Evolutionary conservation across 768 basidiomycete genomes (phyloP).

Genomic region (Exidia glandulosa): DNA sequence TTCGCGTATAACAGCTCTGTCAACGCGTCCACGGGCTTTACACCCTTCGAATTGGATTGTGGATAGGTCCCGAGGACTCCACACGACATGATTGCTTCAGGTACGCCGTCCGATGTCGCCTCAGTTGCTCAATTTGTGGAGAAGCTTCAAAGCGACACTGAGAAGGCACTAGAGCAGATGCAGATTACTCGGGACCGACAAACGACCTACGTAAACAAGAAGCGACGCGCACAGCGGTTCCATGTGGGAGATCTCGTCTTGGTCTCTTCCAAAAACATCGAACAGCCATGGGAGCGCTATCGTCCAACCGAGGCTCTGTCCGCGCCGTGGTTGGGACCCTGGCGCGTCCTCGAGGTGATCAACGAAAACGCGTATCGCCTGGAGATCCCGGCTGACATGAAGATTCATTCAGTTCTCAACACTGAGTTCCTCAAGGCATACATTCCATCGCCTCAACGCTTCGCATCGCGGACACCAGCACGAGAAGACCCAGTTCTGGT

Average conservation of each 20-base stretch:
- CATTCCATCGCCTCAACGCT: neutral
- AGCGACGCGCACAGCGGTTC: constrained; percentile 10
- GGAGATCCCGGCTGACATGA: constrained; percentile 12
- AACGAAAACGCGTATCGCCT: constrained; percentile 11
- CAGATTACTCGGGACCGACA: constrained; percentile 1
- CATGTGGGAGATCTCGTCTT: constrained; percentile 23
- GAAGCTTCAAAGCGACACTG: constrained; percentile 9
- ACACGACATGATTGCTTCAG: neutral
- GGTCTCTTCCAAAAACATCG: constrained; percentile 13
- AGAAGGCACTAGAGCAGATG: constrained; percentile 25
- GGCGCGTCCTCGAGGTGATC: constrained; percentile 13
- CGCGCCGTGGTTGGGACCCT: constrained; percentile 16
- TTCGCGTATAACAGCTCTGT: constrained; percentile 23
- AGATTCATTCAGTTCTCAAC: constrained; percentile 17
- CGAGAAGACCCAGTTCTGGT: neutral
- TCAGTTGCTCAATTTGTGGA: neutral
- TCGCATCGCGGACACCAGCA: neutral
- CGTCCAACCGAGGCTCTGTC: constrained; percentile 16
- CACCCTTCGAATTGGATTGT: constrained; percentile 15
- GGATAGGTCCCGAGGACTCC: too few relatives aligned
- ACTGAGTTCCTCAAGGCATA: neutral
- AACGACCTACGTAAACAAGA: neutral
- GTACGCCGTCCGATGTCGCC: constrained; percentile 4
- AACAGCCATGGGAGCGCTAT: neutral
- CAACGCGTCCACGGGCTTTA: constrained; percentile 16